These are phyloP conservation scores for Phialemoniopsis sp. DNA, from an alignment of 2,329 filamentous ascomycete genomes.

Conservation along the genomic window DNA sequence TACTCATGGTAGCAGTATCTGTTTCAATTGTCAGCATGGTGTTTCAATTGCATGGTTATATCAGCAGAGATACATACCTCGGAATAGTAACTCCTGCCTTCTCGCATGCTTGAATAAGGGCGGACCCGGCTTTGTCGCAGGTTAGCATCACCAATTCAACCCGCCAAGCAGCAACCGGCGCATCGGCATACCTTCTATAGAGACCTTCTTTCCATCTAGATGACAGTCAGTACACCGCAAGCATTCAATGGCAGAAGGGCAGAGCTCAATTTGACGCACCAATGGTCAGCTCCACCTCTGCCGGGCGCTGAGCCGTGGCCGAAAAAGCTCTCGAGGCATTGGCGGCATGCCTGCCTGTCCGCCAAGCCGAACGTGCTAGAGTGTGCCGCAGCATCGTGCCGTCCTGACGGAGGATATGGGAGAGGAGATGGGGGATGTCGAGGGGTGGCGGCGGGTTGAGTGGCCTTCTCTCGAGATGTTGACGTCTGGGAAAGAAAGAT, in stretches of 20 bases:
- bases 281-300: slow-evolving; percentile 95
- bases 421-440: slow-evolving; percentile 28
- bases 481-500: slow-evolving; percentile 25
- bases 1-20: slow-evolving; percentile 99
- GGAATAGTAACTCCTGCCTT: slow-evolving; percentile 90
- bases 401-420: slow-evolving; percentile 47
- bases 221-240: slow-evolving; percentile 21
- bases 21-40: slow-evolving; percentile 23
- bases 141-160: too few species aligned
- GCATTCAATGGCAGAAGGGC: slow-evolving; percentile 19
- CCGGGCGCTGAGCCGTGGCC: slow-evolving; percentile 71
- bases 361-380: slow-evolving; percentile 65
- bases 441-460: slow-evolving; percentile 11
- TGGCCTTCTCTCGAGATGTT: slow-evolving; percentile 15
- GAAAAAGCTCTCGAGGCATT: slow-evolving; percentile 74
- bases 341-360: slow-evolving; percentile 55
- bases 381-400: slow-evolving; percentile 66
- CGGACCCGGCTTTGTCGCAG: slow-evolving; percentile 71
- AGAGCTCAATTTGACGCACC: slow-evolving; percentile 49
- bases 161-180: too few species aligned
- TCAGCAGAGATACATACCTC: slow-evolving; percentile 49
- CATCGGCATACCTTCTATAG: slow-evolving; percentile 75
- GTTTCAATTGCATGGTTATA: slow-evolving; percentile 1
- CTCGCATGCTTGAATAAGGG: slow-evolving; percentile 98
- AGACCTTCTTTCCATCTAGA: slow-evolving; percentile 94